Evolutionary conservation across 2,329 filamentous ascomycete species (phyloP), one percentile per base, ranked within the genome.

Genomic region (Oidium heveae): DNA sequence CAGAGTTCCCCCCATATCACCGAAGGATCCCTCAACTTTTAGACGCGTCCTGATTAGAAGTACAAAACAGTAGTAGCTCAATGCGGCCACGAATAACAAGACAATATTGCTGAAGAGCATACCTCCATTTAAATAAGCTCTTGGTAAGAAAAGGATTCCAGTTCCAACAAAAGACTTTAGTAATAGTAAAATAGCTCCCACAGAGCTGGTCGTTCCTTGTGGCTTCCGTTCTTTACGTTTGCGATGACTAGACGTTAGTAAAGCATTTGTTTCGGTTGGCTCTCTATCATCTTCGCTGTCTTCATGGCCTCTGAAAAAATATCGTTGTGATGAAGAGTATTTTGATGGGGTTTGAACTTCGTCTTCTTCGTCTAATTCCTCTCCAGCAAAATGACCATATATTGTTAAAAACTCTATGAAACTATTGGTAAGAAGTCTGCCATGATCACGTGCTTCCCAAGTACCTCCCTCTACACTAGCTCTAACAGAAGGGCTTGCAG

Each of bases 161-260:
- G 91, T 98, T 20, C 93, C 91, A 51, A 98, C 91, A 65, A 98
- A 98, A 0, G 89, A 96, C 71, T 98, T 98, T 60, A 98, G 78
- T 44, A 98, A 73, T 54, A 98, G 74, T 61, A 95, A 68, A 12
- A 84, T 81, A 10, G 91, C 89, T 58, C 84, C 85, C 59, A 79
- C 80, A 3, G 84, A 80, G 52, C 78, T 83, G 61, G 86, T 88
- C 54, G 80, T 87, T 41, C 88, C 86, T 57, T 75, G 79, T 24
- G 79, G 77, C 54, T 80, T 76, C 44, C 85, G 81, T 53, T 77
- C 73, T 70, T 86, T 89, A 64, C 86, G 80, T 68, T 80, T 82
- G 57, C 80, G 77, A 61, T 77, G 74, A 16, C 80, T 82, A n/a
- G 81, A 77, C 1, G 84, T 84, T 57, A 98, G 73, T 8, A 98